phyloP scores from a whole-genome alignment of 2,329 filamentous ascomycete genomes.

The Alternaria conjuncta region DNA sequence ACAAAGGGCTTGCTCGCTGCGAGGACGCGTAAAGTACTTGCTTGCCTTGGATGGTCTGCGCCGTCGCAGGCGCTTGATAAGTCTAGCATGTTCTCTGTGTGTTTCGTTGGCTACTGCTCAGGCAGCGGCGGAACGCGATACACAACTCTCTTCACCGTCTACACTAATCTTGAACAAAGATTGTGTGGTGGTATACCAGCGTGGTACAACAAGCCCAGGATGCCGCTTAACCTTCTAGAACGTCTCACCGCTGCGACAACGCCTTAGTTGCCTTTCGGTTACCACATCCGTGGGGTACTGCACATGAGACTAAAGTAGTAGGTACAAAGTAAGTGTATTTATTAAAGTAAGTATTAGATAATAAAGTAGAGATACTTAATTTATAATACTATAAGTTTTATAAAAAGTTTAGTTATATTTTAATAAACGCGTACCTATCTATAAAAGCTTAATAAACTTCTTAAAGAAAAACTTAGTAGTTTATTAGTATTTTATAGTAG shows the following conservation, averaged over 20 bases:
- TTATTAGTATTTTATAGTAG: too few relatives aligned
- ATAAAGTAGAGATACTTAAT: too few relatives aligned
- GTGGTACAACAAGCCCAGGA: constrained; percentile 1
- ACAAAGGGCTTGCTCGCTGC: constrained; percentile 3
- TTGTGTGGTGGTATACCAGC: constrained; percentile 1
- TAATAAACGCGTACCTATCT: too few relatives aligned
- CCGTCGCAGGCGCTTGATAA: background rate
- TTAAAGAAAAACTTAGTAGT: too few relatives aligned
- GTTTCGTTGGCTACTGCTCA: background rate
- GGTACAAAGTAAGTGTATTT: too few relatives aligned
- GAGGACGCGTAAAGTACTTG: constrained; percentile 12
- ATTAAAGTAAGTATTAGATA: too few relatives aligned
- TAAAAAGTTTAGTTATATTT: too few relatives aligned
- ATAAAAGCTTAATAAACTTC: too few relatives aligned
- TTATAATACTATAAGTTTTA: too few relatives aligned
- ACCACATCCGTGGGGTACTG: constrained; percentile 1
- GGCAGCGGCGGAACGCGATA: background rate
- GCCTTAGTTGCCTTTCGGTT: constrained; percentile 9
- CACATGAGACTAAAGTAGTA: background rate
- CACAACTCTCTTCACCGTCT: background rate
- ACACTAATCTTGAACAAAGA: background rate
- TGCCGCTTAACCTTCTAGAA: constrained; percentile 15
- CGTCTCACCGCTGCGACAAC: constrained; percentile 12
- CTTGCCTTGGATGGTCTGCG: background rate
- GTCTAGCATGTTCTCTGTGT: background rate